Conservation (phyloP, 2,329 filamentous ascomycete genomes). For the Cercospora brassicicola region DNA sequence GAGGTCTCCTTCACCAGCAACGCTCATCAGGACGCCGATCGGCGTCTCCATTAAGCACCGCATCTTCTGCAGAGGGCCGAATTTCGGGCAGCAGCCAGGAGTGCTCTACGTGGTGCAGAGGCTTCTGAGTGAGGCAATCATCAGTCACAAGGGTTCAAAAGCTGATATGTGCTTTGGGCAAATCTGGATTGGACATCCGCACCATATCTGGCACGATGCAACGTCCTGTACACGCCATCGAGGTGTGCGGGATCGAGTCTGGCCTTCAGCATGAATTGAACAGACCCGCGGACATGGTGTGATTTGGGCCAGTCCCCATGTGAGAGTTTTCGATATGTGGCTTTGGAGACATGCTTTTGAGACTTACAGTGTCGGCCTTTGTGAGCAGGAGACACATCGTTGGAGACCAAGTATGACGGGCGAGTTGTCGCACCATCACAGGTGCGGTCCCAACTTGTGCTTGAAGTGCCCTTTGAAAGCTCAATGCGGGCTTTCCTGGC, state of each 20-base stretch:
- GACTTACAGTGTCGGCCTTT: not conserved
- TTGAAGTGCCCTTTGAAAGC: too few species aligned
- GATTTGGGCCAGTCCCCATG: too few species aligned
- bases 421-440: too few species aligned
- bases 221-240: too few species aligned
- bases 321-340: not conserved
- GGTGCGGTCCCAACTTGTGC: too few species aligned
- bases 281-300: too few species aligned
- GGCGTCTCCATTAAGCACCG: not conserved
- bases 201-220: not conserved
- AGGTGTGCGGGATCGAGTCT: too few species aligned
- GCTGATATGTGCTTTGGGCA: not conserved
- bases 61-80: not conserved
- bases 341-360: not conserved
- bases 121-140: not conserved
- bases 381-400: too few species aligned
- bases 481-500: not conserved
- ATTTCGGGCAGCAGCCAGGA: not conserved
- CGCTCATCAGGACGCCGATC: not conserved
- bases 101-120: not conserved
- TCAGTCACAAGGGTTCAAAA: not conserved
- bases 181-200: not conserved
- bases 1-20: not conserved
- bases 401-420: too few species aligned
- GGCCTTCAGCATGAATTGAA: too few species aligned